Base-by-base conservation (phyloP, 306 rosid genomes). In the Acacia melanoxylon region DNA sequence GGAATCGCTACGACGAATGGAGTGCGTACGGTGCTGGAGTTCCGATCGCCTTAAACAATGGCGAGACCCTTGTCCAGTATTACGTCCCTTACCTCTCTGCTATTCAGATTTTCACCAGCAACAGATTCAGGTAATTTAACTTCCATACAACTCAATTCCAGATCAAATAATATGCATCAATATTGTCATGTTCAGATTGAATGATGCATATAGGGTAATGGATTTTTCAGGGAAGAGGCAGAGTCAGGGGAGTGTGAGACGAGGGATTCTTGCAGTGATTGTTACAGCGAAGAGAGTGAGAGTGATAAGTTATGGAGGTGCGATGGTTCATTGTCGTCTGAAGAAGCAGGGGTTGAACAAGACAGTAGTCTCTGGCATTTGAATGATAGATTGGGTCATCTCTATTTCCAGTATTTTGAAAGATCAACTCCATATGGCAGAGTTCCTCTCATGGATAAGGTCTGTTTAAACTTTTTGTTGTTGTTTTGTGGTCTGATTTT, bases 81-180 rank as follows among this genome's bases (percentile, higher is more conserved):
- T 96, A 93, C 76, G 99, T 93, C 4, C 99, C 99, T 72, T 96
- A 96, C 80, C 99, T 96, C 85, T 96, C 99, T 35, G 99, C 92
- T 29, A 91, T 96, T 77, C 98, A 96, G 86, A 91, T 93, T 52
- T 93, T 86, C 91, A 93, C 97, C 20, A 88, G 97, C 92, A 87
- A 86, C 66, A 72, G 65, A 86, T 82, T 89, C 86, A 89, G 99
- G 99, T 95, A 84, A 44, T 9, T 37, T 37, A 37, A 37, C 45
- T 8, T 35, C 41, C 15, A 14, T 65, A 6, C 12, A 1, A 58
- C 15, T 11, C 11, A 58, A 22, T 22, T 14, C 13, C 6, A 61
- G 31, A 58, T 58, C 27, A 10, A 22, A 22, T 2, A 10, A 22
- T 11, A n/a, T n/a, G 10, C 12, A n/a, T 22, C 29, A 58, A 10